A percentile compares a stretch with the other conserved stretches of the same genome.
phyloP scores from a whole-genome alignment of 176 grass and related monocot genomes.

The Eragrostis nindensis region DNA sequence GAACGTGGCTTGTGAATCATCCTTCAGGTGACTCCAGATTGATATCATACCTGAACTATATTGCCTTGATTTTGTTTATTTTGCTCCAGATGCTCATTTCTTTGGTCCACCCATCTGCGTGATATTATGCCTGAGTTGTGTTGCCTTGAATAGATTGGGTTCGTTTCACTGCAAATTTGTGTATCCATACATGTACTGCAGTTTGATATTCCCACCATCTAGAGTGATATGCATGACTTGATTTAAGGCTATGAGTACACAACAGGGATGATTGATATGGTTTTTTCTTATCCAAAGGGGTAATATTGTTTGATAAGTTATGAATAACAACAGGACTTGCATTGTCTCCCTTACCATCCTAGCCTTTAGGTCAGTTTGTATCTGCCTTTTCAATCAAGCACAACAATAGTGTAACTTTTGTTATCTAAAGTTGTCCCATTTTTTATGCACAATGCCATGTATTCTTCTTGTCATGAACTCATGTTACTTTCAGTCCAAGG shows the following conservation, averaged over 20 bases:
- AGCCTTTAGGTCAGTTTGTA: not conserved
- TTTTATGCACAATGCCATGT: no score
- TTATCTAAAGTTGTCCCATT: not conserved
- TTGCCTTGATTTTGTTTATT: no score
- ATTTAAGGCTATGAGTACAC: conserved; percentile 7
- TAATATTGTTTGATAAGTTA: not conserved
- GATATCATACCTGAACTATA: no score
- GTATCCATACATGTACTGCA: not conserved
- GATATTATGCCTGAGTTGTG: not conserved
- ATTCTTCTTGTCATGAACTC: not conserved
- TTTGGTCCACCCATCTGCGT: not conserved
- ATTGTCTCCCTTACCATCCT: not conserved
- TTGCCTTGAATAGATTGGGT: no score
- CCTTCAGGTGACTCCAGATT: conserved; percentile 41
- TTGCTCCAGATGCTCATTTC: not conserved
- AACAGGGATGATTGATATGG: not conserved
- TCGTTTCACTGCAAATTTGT: not conserved
- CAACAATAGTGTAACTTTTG: not conserved
- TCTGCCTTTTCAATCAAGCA: conserved; percentile 15
- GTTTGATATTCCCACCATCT: conserved; percentile 16
- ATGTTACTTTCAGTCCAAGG: conserved; percentile 5
- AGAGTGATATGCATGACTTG: not conserved
- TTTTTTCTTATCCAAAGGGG: not conserved
- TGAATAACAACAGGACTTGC: not conserved
- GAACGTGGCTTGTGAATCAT: conserved; percentile 61